phyloP scores from a whole-genome alignment of 2,329 filamentous ascomycete genomes.

The Talaromyces verruculosus region DNA sequence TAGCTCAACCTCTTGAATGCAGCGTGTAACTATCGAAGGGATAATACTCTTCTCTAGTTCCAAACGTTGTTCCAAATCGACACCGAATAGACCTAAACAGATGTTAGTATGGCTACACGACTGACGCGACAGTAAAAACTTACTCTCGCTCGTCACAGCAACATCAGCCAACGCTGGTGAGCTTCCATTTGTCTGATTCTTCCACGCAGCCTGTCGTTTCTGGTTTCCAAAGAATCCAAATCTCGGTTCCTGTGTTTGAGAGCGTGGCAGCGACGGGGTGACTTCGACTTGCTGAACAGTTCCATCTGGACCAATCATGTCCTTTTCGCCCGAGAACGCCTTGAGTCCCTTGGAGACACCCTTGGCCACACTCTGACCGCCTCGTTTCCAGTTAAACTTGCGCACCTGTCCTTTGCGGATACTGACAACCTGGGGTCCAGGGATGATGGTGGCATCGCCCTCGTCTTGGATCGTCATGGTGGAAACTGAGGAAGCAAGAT shows the following conservation, averaged over 20 bases:
- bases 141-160: conserved; percentile 38
- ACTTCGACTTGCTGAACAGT: conserved; percentile 24
- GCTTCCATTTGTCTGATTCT: conserved; percentile 46
- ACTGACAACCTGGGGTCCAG: conserved; percentile 89
- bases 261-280: conserved; percentile 35
- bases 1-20: conserved; percentile 93
- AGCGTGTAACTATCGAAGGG: conserved; percentile 84
- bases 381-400: conserved; percentile 99
- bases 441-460: conserved; percentile 58
- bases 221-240: conserved; percentile 69
- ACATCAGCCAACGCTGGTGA: conserved; percentile 42
- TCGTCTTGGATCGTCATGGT: conserved; percentile 63
- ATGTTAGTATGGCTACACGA: neutral
- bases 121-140: conserved; percentile 20
- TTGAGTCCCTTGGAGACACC: conserved; percentile 93
- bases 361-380: conserved; percentile 88
- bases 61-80: conserved; percentile 79
- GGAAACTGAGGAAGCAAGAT: conserved; percentile 60
- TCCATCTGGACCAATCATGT: conserved; percentile 16
- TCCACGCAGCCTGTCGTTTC: conserved; percentile 43
- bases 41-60: conserved; percentile 88
- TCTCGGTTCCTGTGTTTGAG: conserved; percentile 48
- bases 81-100: conserved; percentile 69
- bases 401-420: conserved; percentile 91
- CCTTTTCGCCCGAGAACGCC: conserved; percentile 71